Evolutionary conservation across 139 green algal genomes (phyloP), one percentile per base, ranked within the genome.

Genomic region (Desmodesmus armatus): DNA sequence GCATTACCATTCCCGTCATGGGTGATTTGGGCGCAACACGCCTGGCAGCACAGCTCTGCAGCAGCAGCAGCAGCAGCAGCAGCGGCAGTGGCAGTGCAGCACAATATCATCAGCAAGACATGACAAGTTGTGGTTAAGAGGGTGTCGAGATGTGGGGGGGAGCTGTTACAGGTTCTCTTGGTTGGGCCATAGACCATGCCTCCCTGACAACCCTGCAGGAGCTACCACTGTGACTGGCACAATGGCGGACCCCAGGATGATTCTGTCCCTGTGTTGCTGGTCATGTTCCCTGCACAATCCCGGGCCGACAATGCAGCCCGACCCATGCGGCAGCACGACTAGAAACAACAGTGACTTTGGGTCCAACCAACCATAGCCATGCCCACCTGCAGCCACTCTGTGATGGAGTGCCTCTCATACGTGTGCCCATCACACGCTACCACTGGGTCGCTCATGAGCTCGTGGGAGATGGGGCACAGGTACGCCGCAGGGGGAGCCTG

Each of bases 391-490:
- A 79, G 44, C 71, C 71, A 79, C 27, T 58, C 43, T 44, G 5
- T 65, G n/a, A 79, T 79, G 4, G 71, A 43, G 7, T 7, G 5
- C 4, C 71, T 31, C 44, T 79, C 71, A 79, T 79, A 79, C 29
- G 71, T 63, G 71, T 63, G 63, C 29, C 71, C 71, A 79, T 79
- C 71, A 63, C 41, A 39, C 2, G 71, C 71, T 21, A 79, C 71
- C 27, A 79, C 71, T 43, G 71, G 71, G 43, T 79, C 71, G 5
- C 25, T 62, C 71, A 79, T 79, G 3, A 79, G 43, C 29, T 43
- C 44, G 9, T n/a, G 11, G 40, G 71, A 65, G n/a, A 79, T 79
- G 4, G 71, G 71, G 41, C 71, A 79, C 7, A 79, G 25, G 29
- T 65, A 79, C 27, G 39, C 40, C 0, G 71, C n/a, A 27, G 71